A percentile compares a stretch with the other conserved stretches of the same genome.
These are phyloP conservation scores for Aphanocladium album DNA, from an alignment of 2,329 filamentous ascomycete genomes.

Conservation along the genomic window DNA sequence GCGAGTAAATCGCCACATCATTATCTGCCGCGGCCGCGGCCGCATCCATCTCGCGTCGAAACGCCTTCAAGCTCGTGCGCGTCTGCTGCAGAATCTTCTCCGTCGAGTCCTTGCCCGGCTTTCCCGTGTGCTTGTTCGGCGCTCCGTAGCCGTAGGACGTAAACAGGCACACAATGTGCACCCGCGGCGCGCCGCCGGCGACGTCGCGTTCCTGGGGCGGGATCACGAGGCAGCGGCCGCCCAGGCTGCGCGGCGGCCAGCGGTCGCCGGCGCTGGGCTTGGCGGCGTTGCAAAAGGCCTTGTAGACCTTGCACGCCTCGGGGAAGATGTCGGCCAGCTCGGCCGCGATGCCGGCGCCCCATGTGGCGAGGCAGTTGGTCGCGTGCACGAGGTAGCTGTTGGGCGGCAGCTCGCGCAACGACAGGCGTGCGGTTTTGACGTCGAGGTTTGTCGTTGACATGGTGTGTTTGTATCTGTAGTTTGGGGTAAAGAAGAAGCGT, in stretches of 20 bases:
- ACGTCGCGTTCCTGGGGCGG: constrained; percentile 22
- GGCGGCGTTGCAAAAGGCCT: constrained; percentile 20
- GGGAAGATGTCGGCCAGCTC: constrained; percentile 24
- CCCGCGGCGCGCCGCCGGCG: constrained; percentile 17
- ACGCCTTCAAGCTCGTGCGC: constrained; percentile 14
- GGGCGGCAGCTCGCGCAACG: background rate
- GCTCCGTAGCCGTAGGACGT: constrained; percentile 20
- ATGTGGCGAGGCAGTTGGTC: constrained; percentile 27
- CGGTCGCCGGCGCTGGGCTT: constrained; percentile 11
- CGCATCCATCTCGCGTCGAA: constrained; percentile 16
- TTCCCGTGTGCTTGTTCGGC: constrained; percentile 8
- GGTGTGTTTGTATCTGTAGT: background rate
- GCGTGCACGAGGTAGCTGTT: constrained; percentile 25
- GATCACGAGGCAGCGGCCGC: constrained; percentile 25
- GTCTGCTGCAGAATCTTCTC: constrained; percentile 18
- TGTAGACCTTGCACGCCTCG: constrained; percentile 21
- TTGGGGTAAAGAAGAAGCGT: background rate
- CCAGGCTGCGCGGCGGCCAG: constrained; percentile 19
- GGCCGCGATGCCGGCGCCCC: constrained; percentile 26
- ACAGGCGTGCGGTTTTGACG: background rate
- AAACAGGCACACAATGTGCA: constrained; percentile 21
- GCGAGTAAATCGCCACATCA: constrained; percentile 17
- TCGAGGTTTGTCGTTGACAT: background rate
- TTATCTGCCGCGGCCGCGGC: background rate
- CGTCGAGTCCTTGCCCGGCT: constrained; percentile 17